Base-by-base conservation (phyloP, 1,139 yeast genomes). In the Yarrowia galli region DNA sequence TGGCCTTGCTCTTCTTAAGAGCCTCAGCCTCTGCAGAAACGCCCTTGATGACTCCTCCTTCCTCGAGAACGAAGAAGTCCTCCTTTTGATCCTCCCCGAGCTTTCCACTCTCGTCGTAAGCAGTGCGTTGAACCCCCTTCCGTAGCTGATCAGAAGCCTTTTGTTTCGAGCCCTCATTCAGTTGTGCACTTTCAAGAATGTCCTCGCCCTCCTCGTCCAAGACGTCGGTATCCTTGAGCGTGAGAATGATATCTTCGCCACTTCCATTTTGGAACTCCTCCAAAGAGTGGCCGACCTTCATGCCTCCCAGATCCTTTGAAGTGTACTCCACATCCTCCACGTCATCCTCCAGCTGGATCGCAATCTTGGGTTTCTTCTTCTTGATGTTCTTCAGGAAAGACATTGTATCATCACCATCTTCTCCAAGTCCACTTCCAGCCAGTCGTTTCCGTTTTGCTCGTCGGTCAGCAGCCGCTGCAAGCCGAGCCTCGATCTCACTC, bases 221-320 rank as follows among this genome's bases (percentile, higher is more conserved):
- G 2, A 90, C 78, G 8, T 80, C 80, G 1, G 80, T 75, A 70
- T 92, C 97, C 68, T 88, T 85, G 60, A 91, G 78, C 0, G 95
- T 90, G 67, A 92, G 78, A 1, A 90, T 80, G 0, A 85, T 85
- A 23, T 84, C 85, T n/a, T 80, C 80, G 9, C 74, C 74, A n/a
- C 82, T 69, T 8, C 73, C 75, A 2, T 75, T 74, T n/a, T 35
- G 54, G n/a, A 86, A 73, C 25, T 84, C 86, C 8, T 75, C 73
- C 6, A 79, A 67, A 51, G 76, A 78, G 74, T 87, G 90, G 0
- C 81, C 83, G 12, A 87, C 83, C 53, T 78, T 80, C 4, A 85
- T 69, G 0, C 84, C 85, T 6, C 75, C 73, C 22, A 80, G 70
- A 65, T 78, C 80, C 18, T 73, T 73, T 0, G 75, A 69, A 3